These are phyloP conservation scores for Medicago ruthenica DNA, from an alignment of 306 rosid species.

Conservation along the genomic window DNA sequence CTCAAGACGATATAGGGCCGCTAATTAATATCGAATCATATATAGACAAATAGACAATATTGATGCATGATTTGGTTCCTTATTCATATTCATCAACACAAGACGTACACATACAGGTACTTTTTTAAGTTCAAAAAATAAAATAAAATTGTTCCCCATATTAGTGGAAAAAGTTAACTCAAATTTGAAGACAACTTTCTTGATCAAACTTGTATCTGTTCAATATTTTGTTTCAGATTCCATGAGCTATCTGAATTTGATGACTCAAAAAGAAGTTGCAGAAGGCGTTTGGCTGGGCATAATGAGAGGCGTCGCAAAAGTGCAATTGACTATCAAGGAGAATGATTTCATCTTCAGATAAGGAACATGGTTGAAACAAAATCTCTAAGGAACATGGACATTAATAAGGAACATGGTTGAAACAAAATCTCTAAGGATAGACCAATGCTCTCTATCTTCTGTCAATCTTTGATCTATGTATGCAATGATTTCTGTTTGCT, in stretches of 20 bases:
- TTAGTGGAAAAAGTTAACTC: no score
- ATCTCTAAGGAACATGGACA: no score
- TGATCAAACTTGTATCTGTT: not conserved
- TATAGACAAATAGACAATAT: no score
- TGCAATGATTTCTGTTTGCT: conserved; percentile 1
- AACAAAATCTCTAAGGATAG: conserved; percentile 22
- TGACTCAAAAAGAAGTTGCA: conserved; percentile 79
- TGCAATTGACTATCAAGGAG: conserved; percentile 59
- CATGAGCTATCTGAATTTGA: conserved; percentile 81
- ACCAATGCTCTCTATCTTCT: conserved; percentile 73
- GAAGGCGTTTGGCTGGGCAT: conserved; percentile 89
- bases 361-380: conserved; percentile 35
- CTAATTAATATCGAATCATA: no score
- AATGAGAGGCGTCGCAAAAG: conserved; percentile 84
- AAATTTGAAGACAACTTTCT: not conserved
- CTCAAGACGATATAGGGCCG: no score
- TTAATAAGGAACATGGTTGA: conserved; percentile 20
- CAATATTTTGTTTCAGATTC: conserved; percentile 56
- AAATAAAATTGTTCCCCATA: no score
- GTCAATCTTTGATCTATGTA: conserved; percentile 48
- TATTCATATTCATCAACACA: no score
- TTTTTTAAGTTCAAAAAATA: no score
- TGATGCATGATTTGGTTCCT: no score
- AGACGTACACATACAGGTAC: no score
- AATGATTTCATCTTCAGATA: conserved; percentile 48